Base-by-base conservation (phyloP, 768 basidiomycete genomes). In the Pleurotus sapidus region DNA sequence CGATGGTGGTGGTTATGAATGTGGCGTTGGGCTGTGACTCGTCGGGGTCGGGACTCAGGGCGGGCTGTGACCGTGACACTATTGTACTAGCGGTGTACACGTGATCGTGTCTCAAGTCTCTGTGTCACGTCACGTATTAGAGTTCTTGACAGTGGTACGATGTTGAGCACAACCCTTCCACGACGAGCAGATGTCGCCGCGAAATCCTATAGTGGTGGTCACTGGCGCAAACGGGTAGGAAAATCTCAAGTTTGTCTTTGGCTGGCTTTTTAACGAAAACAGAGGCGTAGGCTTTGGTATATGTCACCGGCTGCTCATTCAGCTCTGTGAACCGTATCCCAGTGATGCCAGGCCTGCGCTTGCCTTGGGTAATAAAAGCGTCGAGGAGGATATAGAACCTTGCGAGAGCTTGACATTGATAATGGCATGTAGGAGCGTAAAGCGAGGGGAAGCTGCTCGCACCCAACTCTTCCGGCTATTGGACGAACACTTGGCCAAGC, bases 201-300 rank as follows among this genome's bases (percentile, higher is more conserved):
- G 27, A 24, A 67, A 70, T 48, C 85, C 82, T 7, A 74, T 88
- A 48, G 67, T 88, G 48, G 69, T 89, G 45, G 85, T 89, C 7
- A 90, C 88, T 17, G 88, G 88, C 39, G 88, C 87, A 8, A 90
- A 89, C 64, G 75, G 78, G 88, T 87, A 34, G 9, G 30, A 11
- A 2, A 2, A 11, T 34, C 9, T 4, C 9, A 34, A 67, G 49
- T 78, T 61, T n/a, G n/a, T 40, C 39, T 15, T 50, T 17, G 42
- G 23, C 45, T 25, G 30, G 46, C 12, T 56, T 27, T 4, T 18
- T 11, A 34, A 57, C 59, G 54, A 57, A 57, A 61, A 2, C 67
- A 94, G 92, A 39, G 93, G 93, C 56, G 79, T 95, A 15, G 93
- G 93, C 14, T 89, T 88, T 67, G 91, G 89, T 11, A 87, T 90